These are phyloP conservation scores for Flaveria linearis DNA, from an alignment of 129 eudicot species.

Conservation along the genomic window DNA sequence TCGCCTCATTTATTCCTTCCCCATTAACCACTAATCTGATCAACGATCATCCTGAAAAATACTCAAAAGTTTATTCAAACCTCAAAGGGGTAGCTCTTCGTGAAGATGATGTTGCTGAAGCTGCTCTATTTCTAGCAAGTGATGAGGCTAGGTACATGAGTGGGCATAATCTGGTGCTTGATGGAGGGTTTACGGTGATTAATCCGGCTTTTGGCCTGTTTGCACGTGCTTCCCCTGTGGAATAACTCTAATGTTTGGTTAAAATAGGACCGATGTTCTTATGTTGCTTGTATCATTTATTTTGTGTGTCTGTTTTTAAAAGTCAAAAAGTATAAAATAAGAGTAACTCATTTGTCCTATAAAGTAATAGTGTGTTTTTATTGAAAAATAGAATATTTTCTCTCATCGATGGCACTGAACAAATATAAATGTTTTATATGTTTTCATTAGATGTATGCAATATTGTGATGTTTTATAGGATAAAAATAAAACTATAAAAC, in stretches of 20 bases:
- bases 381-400: too few relatives aligned
- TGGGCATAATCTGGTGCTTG: constrained; percentile 59
- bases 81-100: constrained; percentile 40
- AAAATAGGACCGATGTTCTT: not conserved
- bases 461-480: too few relatives aligned
- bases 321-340: not conserved
- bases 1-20: constrained; percentile 31
- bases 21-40: not conserved
- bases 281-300: too few relatives aligned
- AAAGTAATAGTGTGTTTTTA: too few relatives aligned
- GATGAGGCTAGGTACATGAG: constrained; percentile 53
- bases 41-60: not conserved
- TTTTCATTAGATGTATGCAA: too few relatives aligned
- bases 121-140: constrained; percentile 48
- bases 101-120: constrained; percentile 49
- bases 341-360: not conserved
- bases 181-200: constrained; percentile 55
- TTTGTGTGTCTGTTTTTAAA: too few relatives aligned
- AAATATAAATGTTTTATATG: too few relatives aligned
- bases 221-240: constrained; percentile 10
- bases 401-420: too few relatives aligned
- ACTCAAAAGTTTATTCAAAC: not conserved
- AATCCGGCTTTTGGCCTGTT: constrained; percentile 28
- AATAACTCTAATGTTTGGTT: not conserved
- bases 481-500: too few relatives aligned